Conservation (phyloP, 257 asterid species). For the Lithospermum erythrorhizon region DNA sequence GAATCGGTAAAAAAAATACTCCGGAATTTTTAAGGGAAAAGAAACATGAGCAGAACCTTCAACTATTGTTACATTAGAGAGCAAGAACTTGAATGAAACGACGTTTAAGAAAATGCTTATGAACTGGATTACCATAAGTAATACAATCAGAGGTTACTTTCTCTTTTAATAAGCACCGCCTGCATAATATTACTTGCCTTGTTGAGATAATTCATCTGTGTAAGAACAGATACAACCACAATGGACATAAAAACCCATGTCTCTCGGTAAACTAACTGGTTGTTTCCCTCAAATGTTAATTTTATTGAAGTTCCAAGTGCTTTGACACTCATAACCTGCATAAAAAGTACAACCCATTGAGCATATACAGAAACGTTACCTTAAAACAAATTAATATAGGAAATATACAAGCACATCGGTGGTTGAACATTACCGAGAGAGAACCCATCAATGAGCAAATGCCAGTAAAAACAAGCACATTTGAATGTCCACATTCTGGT, state of each 20-base stretch:
- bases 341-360: constrained; percentile 4
- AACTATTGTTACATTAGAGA: neutral
- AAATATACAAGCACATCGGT: neutral
- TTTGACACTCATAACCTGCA: constrained; percentile 89
- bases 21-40: neutral
- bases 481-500: constrained; percentile 63
- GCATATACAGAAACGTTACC: neutral
- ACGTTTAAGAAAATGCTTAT: no score
- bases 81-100: no score
- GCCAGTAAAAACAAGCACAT: constrained; percentile 70
- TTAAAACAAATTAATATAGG: no score
- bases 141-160: constrained; percentile 6
- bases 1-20: no score
- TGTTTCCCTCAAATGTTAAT: constrained; percentile 76
- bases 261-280: constrained; percentile 63
- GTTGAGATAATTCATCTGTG: constrained; percentile 90
- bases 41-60: neutral
- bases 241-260: constrained; percentile 69
- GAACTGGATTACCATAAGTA: neutral
- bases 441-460: constrained; percentile 89
- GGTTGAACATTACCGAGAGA: constrained; percentile 53
- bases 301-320: constrained; percentile 80
- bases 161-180: constrained; percentile 3
- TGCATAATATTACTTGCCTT: constrained; percentile 36
- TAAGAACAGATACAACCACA: constrained; percentile 64